A percentile compares a stretch with the other conserved stretches of the same genome.
Conservation (phyloP, 805 yeast species). For the Wickerhamomyces rabaulensis region DNA sequence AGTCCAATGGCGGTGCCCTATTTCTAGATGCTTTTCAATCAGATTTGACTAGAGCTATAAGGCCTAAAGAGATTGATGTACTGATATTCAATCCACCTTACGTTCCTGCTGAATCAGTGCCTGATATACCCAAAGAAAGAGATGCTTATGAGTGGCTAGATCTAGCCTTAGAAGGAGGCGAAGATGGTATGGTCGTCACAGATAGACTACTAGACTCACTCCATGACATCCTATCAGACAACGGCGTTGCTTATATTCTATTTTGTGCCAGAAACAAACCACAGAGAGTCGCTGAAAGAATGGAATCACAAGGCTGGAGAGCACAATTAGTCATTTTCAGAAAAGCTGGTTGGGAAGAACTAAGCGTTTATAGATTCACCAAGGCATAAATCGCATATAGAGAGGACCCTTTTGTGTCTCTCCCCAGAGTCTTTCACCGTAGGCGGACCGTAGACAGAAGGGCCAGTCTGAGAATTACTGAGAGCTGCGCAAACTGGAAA, state of each 20-base stretch:
- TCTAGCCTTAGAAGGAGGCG: slow-evolving; percentile 85
- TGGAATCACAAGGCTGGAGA: slow-evolving; percentile 49
- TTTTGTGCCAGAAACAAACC: slow-evolving; percentile 93
- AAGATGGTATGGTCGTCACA: slow-evolving; percentile 86
- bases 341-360: slow-evolving; percentile 95
- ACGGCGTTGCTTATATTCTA: slow-evolving; percentile 80
- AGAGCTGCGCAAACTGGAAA: background rate
- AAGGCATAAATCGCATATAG: background rate
- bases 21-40: slow-evolving; percentile 49
- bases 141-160: slow-evolving; percentile 73
- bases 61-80: slow-evolving; percentile 51
- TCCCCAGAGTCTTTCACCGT: background rate
- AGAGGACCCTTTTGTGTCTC: no score
- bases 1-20: slow-evolving; percentile 25
- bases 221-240: slow-evolving; percentile 41
- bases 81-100: slow-evolving; percentile 94
- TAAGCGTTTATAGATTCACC: slow-evolving; percentile 63
- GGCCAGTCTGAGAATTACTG: background rate
- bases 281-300: slow-evolving; percentile 42
- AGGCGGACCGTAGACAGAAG: background rate
- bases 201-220: slow-evolving; percentile 52
- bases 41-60: slow-evolving; percentile 48
- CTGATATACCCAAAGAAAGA: slow-evolving; percentile 44
- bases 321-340: slow-evolving; percentile 52
- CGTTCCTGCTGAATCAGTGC: slow-evolving; percentile 82